Conservation (phyloP, 2,329 filamentous ascomycete species). For the Pseudogymnoascus sp. region DNA sequence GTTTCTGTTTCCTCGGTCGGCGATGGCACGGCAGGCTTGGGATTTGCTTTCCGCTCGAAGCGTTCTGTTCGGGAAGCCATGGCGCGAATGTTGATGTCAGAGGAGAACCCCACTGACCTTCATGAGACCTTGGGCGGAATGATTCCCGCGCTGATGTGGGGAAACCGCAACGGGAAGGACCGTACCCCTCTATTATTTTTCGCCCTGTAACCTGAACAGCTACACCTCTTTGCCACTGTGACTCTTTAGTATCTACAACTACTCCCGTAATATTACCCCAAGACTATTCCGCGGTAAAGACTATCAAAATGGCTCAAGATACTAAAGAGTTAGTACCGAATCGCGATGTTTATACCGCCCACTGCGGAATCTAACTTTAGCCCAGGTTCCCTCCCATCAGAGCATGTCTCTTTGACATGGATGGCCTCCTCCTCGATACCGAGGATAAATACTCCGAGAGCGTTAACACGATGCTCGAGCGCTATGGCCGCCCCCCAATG, state of each 20-base stretch:
- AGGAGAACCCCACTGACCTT: not conserved
- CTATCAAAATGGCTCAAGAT: not conserved
- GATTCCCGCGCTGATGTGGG: not conserved
- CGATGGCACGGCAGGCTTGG: slow-evolving; percentile 9
- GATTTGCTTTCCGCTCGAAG: slow-evolving; percentile 25
- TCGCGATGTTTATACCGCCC: not conserved
- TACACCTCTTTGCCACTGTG: not conserved
- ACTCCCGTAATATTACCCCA: not conserved
- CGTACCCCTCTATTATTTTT: slow-evolving; percentile 1
- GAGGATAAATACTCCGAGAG: slow-evolving; percentile 86
- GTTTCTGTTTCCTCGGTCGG: slow-evolving; percentile 22
- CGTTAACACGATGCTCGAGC: slow-evolving; percentile 72
- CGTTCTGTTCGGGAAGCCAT: slow-evolving; percentile 27
- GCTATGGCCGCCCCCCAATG: slow-evolving; percentile 65
- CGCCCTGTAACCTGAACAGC: not conserved
- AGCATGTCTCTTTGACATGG: slow-evolving; percentile 98
- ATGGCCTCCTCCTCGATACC: slow-evolving; percentile 87
- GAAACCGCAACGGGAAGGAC: not conserved
- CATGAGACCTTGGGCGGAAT: not conserved
- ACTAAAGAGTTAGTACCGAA: slow-evolving; percentile 7
- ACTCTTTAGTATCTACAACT: not conserved
- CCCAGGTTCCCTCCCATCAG: slow-evolving; percentile 67
- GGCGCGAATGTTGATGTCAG: slow-evolving; percentile 7
- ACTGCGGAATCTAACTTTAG: slow-evolving; percentile 5
- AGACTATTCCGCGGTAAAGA: not conserved